These are phyloP conservation scores for Lepidium sativum DNA, from an alignment of 345 rosid genomes.

Conservation along the genomic window DNA sequence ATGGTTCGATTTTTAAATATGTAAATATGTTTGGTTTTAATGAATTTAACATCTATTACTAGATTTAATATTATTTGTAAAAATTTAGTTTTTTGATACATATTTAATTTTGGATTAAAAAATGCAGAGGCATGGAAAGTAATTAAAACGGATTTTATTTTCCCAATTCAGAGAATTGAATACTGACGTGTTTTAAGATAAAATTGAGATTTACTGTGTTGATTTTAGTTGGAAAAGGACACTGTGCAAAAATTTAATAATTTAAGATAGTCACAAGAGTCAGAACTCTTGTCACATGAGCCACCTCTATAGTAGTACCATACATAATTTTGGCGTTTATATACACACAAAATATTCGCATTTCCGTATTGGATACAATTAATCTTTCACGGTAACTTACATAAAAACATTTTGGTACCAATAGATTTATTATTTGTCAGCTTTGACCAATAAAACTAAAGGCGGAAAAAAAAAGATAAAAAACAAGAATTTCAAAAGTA, in stretches of 20 bases:
- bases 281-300: slow-evolving; percentile 13
- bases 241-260: not conserved
- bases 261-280: slow-evolving; percentile 10
- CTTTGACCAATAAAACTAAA: slow-evolving; percentile 16
- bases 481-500: not conserved
- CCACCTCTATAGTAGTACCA: slow-evolving; percentile 18
- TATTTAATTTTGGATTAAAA: no score
- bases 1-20: no score
- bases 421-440: slow-evolving; percentile 7
- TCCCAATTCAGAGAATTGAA: not conserved
- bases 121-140: slow-evolving; percentile 7
- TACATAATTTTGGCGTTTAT: slow-evolving; percentile 11
- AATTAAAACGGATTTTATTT: not conserved
- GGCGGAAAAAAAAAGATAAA: not conserved
- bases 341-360: not conserved
- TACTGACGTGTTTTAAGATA: not conserved
- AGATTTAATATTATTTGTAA: no score
- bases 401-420: slow-evolving; percentile 2
- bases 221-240: not conserved
- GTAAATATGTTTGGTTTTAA: no score
- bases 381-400: slow-evolving; percentile 18
- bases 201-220: not conserved
- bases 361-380: slow-evolving; percentile 1
- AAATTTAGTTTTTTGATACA: no score
- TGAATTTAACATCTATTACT: no score